Percentiles rank a stretch among this genome's conserved stretches.
These are phyloP conservation scores for Cyanidium caldarium DNA, from an alignment of 23 red algal species.

Conservation along the genomic window DNA sequence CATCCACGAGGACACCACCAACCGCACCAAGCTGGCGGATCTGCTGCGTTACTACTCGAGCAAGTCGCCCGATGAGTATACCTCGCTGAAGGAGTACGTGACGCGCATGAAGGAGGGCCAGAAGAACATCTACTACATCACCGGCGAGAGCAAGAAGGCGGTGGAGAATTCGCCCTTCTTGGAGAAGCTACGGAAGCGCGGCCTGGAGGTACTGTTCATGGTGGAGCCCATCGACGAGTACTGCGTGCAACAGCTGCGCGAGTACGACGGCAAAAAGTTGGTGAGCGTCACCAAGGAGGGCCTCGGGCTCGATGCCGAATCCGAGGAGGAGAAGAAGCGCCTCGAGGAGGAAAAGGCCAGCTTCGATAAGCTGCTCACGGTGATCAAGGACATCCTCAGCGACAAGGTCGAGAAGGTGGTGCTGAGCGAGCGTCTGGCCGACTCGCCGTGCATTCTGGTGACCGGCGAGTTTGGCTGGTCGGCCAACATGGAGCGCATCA, in stretches of 20 bases:
- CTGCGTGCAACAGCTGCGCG: conserved; percentile 84
- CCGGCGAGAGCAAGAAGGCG: conserved; percentile 93
- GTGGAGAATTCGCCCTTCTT: conserved; percentile 94
- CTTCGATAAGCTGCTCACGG: conserved; percentile 61
- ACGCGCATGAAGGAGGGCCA: conserved; percentile 91
- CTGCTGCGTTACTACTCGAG: conserved; percentile 84
- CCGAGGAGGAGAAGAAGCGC: conserved; percentile 55
- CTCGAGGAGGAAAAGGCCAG: conserved; percentile 67
- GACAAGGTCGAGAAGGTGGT: conserved; percentile 97
- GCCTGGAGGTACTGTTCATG: conserved; percentile 93
- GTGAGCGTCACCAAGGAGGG: conserved; percentile 94
- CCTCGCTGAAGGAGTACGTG: conserved; percentile 93
- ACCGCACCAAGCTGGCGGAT: conserved; percentile 70
- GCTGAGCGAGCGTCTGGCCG: conserved; percentile 65
- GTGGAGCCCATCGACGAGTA: conserved; percentile 98
- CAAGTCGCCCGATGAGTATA: conserved; percentile 85
- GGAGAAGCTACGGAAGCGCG: conserved; percentile 77
- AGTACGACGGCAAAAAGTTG: conserved; percentile 96
- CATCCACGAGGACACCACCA: conserved; percentile 87
- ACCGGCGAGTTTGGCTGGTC: conserved; percentile 88
- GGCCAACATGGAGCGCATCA: conserved; percentile 96
- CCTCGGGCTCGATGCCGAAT: conserved; percentile 49
- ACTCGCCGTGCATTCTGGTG: conserved; percentile 87
- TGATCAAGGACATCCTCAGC: conserved; percentile 93
- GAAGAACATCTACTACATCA: conserved; percentile 99